These are phyloP conservation scores for Lathyrus oleraceus DNA, from an alignment of 306 rosid genomes.

Conservation along the genomic window DNA sequence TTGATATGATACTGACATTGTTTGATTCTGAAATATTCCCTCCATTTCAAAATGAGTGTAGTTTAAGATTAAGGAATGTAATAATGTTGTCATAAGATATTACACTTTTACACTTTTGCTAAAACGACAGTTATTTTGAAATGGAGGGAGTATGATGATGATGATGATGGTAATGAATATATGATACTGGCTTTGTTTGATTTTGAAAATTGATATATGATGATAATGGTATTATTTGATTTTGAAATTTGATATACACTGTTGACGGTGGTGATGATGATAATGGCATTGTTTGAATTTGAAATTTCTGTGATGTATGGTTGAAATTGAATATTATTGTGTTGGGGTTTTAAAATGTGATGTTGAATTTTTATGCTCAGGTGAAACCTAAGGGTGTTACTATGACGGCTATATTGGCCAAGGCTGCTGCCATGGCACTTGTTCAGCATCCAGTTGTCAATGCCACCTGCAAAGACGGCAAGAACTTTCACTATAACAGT, in stretches of 20 bases:
- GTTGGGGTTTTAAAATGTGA: background rate
- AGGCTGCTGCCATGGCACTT: constrained; percentile 84
- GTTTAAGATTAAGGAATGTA: too few relatives aligned
- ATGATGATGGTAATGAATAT: too few relatives aligned
- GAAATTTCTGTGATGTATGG: background rate
- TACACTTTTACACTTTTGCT: too few relatives aligned
- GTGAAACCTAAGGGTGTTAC: constrained; percentile 95
- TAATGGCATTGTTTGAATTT: background rate
- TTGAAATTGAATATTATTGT: background rate
- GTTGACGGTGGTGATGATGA: background rate
- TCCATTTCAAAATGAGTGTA: too few relatives aligned
- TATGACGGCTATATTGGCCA: constrained; percentile 87
- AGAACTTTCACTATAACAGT: constrained; percentile 63
- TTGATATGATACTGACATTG: too few relatives aligned
- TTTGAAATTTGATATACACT: background rate
- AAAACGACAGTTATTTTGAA: too few relatives aligned
- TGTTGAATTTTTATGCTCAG: constrained; percentile 39
- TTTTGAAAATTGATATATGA: background rate
- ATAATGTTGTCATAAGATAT: too few relatives aligned
- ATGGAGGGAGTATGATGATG: too few relatives aligned
- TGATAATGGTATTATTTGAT: background rate
- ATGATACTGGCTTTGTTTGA: background rate
- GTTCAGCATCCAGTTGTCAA: constrained; percentile 83
- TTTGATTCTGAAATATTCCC: too few relatives aligned
- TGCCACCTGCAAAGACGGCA: constrained; percentile 79